Evolutionary conservation across 2,329 filamentous ascomycete species (phyloP), one percentile per base, ranked within the genome.

Genomic region (Zarea fungicola): DNA sequence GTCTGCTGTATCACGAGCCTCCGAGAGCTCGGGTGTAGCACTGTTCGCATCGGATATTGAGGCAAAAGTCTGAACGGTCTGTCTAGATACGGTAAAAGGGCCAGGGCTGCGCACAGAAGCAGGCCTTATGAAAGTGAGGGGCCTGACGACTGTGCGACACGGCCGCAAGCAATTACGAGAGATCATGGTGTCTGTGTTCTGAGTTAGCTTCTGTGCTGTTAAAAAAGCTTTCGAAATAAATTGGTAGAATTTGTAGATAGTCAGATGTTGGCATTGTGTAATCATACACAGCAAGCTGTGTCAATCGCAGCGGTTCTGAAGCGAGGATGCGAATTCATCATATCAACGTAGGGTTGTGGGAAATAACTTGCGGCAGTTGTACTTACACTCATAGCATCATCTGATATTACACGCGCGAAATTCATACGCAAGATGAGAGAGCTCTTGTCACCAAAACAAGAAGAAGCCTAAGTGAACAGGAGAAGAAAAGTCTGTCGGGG

Each of bases 261-360:
- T 71, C 69, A 72, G 69, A 58, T 29, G 59, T 60, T 63, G 61
- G 70, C 68, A 65, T 61, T 58, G 62, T 70, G 49, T 65, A 62
- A 69, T 73, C 71, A 71, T 55, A 36, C 67, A 66, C 68, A 67
- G 66, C 64, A 64, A 65, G 64, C 68, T 64, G 67, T 63, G 66
- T 73, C 68, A 72, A 70, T 69, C 70, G 71, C 71, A 73, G 71
- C 71, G 71, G 71, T 73, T 73, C 71, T 73, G 68, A 71, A 69
- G 67, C 67, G 66, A 68, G 52, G 57, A 63, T 67, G 66, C 66
- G 58, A 63, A 47, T 58, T 72, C 69, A 73, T 73, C 70, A 73
- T 66, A 58, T n/a, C n/a, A 48, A 42, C 21, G 40, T 23, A 36
- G 36, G 21, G 18, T 7, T 18, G 5, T 3, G 6, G 10, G 19